Evolutionary conservation across 768 basidiomycete species (phyloP).

Genomic region (Scleroderma citrinum): DNA sequence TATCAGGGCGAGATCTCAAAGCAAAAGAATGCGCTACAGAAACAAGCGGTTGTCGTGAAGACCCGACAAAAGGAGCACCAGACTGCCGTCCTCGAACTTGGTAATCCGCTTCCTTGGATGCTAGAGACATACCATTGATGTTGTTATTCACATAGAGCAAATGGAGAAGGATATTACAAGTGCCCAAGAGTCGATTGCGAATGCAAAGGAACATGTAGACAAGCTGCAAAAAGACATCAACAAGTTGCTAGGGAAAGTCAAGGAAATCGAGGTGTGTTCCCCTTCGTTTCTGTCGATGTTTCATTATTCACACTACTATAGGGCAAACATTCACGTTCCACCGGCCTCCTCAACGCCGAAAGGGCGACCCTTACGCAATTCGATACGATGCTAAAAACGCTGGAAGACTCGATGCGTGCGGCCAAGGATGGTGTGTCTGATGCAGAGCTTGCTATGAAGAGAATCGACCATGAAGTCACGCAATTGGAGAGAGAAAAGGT

Average conservation of each 20-base stretch:
- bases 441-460: constrained; percentile 56
- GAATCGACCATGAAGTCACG: constrained; percentile 63
- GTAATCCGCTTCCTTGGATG: constrained; percentile 37
- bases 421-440: constrained; percentile 70
- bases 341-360: constrained; percentile 74
- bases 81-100: constrained; percentile 80
- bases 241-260: constrained; percentile 48
- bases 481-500: constrained; percentile 61
- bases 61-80: constrained; percentile 86
- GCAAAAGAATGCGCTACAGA: constrained; percentile 76
- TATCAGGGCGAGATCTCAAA: constrained; percentile 67
- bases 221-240: constrained; percentile 58
- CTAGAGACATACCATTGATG: not conserved
- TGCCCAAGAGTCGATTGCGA: constrained; percentile 14
- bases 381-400: constrained; percentile 79
- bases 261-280: constrained; percentile 17
- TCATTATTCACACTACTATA: constrained; percentile 18
- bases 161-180: constrained; percentile 26
- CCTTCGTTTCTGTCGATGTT: not conserved
- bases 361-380: constrained; percentile 83
- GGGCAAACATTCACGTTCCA: constrained; percentile 57
- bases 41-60: constrained; percentile 78
- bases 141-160: constrained; percentile 15
- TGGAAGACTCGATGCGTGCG: constrained; percentile 75
- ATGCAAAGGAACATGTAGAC: constrained; percentile 39